phyloP scores from a whole-genome alignment of 345 rosid genomes.

The Corchorus olitorius region DNA sequence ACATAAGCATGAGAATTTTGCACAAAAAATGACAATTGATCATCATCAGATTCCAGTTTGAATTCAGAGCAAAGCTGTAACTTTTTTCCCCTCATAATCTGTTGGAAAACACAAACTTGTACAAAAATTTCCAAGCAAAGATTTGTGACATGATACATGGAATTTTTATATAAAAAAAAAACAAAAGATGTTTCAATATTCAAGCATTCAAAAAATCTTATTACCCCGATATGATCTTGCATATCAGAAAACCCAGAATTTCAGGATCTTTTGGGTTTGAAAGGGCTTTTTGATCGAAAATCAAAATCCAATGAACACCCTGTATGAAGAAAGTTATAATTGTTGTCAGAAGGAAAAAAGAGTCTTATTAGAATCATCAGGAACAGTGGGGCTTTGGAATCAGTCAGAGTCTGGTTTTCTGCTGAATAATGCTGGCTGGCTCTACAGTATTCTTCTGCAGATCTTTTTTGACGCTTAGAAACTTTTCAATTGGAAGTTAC shows the following conservation, averaged over 20 bases:
- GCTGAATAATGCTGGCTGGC: not conserved
- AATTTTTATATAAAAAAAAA: not conserved
- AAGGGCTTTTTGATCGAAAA: conserved; percentile 1
- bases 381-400: conserved; percentile 9
- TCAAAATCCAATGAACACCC: not conserved
- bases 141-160: not conserved
- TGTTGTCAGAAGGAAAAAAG: not conserved
- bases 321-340: not conserved
- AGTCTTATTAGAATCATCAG: conserved; percentile 6
- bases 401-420: conserved; percentile 7
- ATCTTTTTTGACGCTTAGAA: not conserved
- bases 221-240: conserved; percentile 6
- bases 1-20: not conserved
- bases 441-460: conserved; percentile 8
- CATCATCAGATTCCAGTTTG: conserved; percentile 11
- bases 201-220: not conserved
- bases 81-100: not conserved
- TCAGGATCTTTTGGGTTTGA: not conserved
- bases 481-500: conserved; percentile 8
- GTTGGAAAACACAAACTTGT: not conserved
- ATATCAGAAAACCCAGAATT: conserved; percentile 10
- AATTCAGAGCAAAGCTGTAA: not conserved
- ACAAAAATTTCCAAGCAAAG: not conserved
- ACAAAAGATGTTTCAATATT: not conserved
- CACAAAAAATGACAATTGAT: not conserved